phyloP scores from a whole-genome alignment of 352 stramenopile species.

The Paralagenidium karlingii region DNA sequence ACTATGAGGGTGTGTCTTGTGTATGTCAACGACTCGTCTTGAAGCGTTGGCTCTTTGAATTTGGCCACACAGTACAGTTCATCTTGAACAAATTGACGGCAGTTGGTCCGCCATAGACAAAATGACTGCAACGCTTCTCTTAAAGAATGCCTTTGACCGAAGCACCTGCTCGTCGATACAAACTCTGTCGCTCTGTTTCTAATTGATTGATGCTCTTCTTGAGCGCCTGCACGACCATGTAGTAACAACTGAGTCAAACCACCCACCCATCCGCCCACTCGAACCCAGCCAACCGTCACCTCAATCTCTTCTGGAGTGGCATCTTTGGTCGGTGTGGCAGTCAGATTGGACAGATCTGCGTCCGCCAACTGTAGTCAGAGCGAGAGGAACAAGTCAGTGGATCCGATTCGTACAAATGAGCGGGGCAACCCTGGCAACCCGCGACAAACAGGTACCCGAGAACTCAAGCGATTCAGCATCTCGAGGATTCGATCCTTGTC shows the following conservation, averaged over 20 bases:
- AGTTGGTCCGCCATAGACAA: too few relatives aligned
- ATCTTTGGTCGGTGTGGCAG: slow-evolving; percentile 59
- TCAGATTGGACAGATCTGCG: slow-evolving; percentile 81
- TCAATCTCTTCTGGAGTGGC: slow-evolving; percentile 63
- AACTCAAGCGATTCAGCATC: slow-evolving; percentile 81
- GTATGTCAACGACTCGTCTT: too few relatives aligned
- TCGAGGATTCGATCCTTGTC: slow-evolving; percentile 81
- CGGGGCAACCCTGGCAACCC: not conserved
- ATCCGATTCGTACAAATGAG: not conserved
- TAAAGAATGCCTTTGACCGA: slow-evolving; percentile 72
- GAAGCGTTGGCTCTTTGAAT: too few relatives aligned
- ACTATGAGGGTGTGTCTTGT: too few relatives aligned
- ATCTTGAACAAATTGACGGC: too few relatives aligned
- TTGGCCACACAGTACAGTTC: too few relatives aligned
- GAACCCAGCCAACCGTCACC: slow-evolving; percentile 9
- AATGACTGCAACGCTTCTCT: too few relatives aligned
- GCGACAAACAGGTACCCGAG: slow-evolving; percentile 21
- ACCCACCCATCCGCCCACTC: not conserved
- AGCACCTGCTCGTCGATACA: slow-evolving; percentile 58
- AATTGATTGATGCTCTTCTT: slow-evolving; percentile 65
- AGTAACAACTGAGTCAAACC: not conserved
- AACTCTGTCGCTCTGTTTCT: slow-evolving; percentile 66
- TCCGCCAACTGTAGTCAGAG: slow-evolving; percentile 46
- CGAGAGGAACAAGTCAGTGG: not conserved
- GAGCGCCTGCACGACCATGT: slow-evolving; percentile 22